phyloP scores from a whole-genome alignment of 305 asterid genomes.

The Solanum aculeatissimum region DNA sequence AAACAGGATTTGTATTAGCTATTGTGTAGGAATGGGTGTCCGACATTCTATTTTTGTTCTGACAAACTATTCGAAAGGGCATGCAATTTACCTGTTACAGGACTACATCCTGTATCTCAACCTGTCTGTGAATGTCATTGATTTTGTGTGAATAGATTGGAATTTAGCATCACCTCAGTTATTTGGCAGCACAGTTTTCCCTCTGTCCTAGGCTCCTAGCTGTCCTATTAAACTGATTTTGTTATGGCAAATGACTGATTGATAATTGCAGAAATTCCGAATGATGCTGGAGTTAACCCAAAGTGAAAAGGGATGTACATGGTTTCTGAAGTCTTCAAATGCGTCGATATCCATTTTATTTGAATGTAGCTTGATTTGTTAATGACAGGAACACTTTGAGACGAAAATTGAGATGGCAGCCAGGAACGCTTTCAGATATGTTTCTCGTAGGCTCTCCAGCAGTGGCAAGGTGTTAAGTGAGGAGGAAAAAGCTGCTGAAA shows the following conservation, averaged over 20 bases:
- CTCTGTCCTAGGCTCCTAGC: neutral
- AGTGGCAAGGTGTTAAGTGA: slow-evolving; percentile 59
- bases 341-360: neutral
- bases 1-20: neutral
- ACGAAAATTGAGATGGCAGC: slow-evolving; percentile 28
- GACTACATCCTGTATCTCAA: neutral
- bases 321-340: neutral
- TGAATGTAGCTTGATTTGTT: neutral
- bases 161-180: neutral
- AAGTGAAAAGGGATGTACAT: neutral
- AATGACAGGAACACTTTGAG: slow-evolving; percentile 16
- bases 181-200: neutral
- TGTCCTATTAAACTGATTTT: neutral
- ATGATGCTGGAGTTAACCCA: neutral
- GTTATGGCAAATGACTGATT: neutral
- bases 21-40: neutral
- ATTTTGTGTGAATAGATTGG: neutral
- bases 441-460: slow-evolving; percentile 47
- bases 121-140: neutral
- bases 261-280: neutral
- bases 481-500: slow-evolving; percentile 97
- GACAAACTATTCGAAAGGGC: neutral
- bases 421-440: slow-evolving; percentile 38
- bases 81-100: neutral
- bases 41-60: neutral